phyloP scores from a whole-genome alignment of 306 rosid genomes.

The Benincasa hispida region DNA sequence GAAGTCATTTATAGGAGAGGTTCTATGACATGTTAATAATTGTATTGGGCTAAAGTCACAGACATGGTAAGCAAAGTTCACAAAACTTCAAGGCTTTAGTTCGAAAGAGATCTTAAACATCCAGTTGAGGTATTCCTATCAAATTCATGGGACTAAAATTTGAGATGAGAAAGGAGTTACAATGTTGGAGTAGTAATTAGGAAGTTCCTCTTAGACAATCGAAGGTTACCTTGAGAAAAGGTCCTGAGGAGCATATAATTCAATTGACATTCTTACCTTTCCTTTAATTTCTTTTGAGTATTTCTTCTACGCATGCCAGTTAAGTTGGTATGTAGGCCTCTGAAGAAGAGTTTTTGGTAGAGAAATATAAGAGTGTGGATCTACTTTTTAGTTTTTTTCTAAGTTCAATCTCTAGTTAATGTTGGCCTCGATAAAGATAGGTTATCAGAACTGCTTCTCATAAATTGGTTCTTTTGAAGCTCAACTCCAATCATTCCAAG shows the following conservation, averaged over 20 bases:
- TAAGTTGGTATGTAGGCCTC: not conserved
- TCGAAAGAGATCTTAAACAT: not conserved
- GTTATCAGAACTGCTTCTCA: not conserved
- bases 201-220: not conserved
- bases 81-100: not conserved
- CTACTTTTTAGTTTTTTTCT: not conserved
- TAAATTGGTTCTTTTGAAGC: not conserved
- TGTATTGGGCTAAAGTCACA: not conserved
- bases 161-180: not conserved
- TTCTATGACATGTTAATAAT: not conserved
- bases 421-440: not conserved
- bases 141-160: not conserved
- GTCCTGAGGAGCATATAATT: not conserved
- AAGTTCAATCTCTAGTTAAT: not conserved
- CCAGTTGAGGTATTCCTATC: not conserved
- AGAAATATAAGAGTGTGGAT: not conserved
- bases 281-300: not conserved
- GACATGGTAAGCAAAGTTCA: not conserved
- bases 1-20: not conserved
- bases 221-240: not conserved
- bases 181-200: not conserved
- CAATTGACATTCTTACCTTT: no score
- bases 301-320: not conserved
- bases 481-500: not conserved
- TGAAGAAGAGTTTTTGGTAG: not conserved